These are phyloP conservation scores for Melampsora larici-populina DNA, from an alignment of 1,284 basidiomycete genomes.

Conservation along the genomic window DNA sequence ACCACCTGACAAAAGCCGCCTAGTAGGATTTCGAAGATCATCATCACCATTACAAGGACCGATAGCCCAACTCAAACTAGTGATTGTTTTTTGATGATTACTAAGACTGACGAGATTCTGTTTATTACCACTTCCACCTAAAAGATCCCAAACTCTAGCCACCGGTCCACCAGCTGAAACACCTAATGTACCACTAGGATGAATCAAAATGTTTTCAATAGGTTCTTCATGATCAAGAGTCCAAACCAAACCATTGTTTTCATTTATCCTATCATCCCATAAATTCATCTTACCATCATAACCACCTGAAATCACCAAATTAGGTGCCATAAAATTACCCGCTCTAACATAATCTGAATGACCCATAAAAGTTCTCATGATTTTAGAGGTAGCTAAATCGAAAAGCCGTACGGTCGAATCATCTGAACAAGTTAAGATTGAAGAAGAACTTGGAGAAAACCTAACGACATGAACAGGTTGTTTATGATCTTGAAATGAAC, in stretches of 20 bases:
- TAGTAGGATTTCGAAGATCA: slow-evolving; percentile 51
- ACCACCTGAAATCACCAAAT: slow-evolving; percentile 83
- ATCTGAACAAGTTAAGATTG: slow-evolving; percentile 90
- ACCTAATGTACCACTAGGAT: slow-evolving; percentile 81
- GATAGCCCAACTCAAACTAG: slow-evolving; percentile 69
- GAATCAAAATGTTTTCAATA: slow-evolving; percentile 91
- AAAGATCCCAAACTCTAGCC: slow-evolving; percentile 89
- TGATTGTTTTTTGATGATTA: slow-evolving; percentile 98
- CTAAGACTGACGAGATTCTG: slow-evolving; percentile 76
- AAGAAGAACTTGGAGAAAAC: slow-evolving; percentile 76
- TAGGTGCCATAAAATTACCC: slow-evolving; percentile 77
- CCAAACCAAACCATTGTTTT: slow-evolving; percentile 51
- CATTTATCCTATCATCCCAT: slow-evolving; percentile 68
- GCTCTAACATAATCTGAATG: slow-evolving; percentile 96
- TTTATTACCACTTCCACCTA: slow-evolving; percentile 65
- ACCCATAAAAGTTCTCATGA: slow-evolving; percentile 71
- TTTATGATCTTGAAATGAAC: slow-evolving; percentile 86
- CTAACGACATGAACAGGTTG: slow-evolving; percentile 91
- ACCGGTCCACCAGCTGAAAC: slow-evolving; percentile 88
- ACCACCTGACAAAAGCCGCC: slow-evolving; percentile 79
- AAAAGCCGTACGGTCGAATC: slow-evolving; percentile 90
- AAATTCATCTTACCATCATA: slow-evolving; percentile 89
- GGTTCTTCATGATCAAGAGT: slow-evolving; percentile 59
- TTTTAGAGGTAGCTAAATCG: slow-evolving; percentile 87
- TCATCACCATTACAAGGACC: slow-evolving; percentile 8